Conservation (phyloP, 2,329 filamentous ascomycete genomes). For the Macrophomina phaseolina region DNA sequence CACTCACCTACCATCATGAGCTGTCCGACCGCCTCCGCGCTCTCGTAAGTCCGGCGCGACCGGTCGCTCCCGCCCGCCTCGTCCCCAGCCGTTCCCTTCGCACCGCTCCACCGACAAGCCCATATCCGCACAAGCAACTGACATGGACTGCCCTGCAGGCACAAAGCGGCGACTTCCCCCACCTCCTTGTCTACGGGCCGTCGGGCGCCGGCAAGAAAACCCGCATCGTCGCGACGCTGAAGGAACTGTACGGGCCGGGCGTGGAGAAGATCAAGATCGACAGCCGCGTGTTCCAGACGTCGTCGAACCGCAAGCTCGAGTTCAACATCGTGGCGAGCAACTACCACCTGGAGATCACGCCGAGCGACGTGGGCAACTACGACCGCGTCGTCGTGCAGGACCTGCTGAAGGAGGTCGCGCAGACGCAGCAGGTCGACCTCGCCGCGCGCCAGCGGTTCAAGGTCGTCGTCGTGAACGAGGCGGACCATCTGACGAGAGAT, state of each 20-base stretch:
- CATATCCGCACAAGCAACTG: conserved; percentile 17
- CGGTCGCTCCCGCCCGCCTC: conserved; percentile 16
- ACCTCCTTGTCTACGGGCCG: conserved; percentile 94
- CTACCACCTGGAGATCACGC: conserved; percentile 98
- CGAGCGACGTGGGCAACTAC: conserved; percentile 94
- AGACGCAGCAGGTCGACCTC: conserved; percentile 98
- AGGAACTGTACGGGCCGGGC: conserved; percentile 91
- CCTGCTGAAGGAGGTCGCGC: conserved; percentile 94
- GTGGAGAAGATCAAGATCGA: conserved; percentile 99
- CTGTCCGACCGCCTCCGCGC: conserved; percentile 86
- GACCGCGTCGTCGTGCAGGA: conserved; percentile 96
- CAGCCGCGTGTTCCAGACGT: conserved; percentile 93
- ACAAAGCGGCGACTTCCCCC: conserved; percentile 95
- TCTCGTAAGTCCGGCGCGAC: conserved; percentile 64
- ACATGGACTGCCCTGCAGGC: conserved; percentile 63
- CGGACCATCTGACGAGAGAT: conserved; percentile 90
- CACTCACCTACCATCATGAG: conserved; percentile 84
- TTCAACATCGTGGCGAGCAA: conserved; percentile 98
- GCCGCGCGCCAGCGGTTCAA: conserved; percentile 92
- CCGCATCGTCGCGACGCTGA: conserved; percentile 90
- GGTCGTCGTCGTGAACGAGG: conserved; percentile 98
- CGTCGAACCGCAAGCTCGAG: conserved; percentile 93
- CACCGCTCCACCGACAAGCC: background rate
- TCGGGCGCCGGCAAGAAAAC: conserved; percentile 98
- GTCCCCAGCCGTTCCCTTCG: background rate